Percentiles rank a stretch among this genome's conserved stretches.
phyloP scores from a whole-genome alignment of 2,329 filamentous ascomycete genomes.

The Incumbomyces lentus region DNA sequence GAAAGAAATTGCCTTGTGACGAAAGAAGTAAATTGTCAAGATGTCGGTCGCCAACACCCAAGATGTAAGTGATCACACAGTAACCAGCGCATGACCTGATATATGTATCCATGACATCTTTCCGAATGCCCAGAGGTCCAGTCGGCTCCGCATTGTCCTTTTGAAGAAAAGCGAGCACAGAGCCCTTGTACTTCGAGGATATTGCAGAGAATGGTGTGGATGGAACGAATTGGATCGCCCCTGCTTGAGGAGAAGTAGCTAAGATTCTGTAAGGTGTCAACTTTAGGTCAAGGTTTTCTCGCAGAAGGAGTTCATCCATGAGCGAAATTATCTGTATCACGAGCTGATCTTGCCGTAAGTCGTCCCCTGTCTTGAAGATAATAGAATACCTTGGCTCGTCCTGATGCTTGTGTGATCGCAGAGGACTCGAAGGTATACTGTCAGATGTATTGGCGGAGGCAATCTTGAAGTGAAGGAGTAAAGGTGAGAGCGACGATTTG shows the following conservation, averaged over 20 bases:
- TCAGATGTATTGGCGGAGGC: conserved; percentile 23
- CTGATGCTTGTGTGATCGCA: conserved; percentile 4
- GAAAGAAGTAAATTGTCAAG: conserved; percentile 88
- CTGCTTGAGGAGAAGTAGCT: conserved; percentile 78
- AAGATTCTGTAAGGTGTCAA: conserved; percentile 93
- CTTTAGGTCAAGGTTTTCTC: conserved; percentile 92
- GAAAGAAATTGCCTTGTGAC: conserved; percentile 90
- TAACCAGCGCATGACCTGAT: conserved; percentile 94
- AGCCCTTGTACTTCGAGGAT: conserved; percentile 69
- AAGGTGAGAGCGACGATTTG: conserved; percentile 86
- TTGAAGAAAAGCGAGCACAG: conserved; percentile 69
- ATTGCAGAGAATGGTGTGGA: conserved; percentile 77
- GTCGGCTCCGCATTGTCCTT: conserved; percentile 79
- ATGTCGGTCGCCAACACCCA: conserved; percentile 92
- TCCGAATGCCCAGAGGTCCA: conserved; percentile 74
- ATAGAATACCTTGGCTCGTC: conserved; percentile 71
- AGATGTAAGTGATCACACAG: conserved; percentile 95
- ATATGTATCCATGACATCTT: conserved; percentile 89
- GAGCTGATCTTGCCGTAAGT: conserved; percentile 90
- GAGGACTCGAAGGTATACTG: conserved; percentile 19
- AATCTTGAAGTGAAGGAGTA: conserved; percentile 85
- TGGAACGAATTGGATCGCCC: conserved; percentile 86
- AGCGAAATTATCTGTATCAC: conserved; percentile 96
- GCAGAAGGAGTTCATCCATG: conserved; percentile 91
- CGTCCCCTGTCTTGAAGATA: conserved; percentile 95